These are phyloP conservation scores for Thalassiosira hispida DNA, from an alignment of 352 stramenopile genomes.

Conservation along the genomic window DNA sequence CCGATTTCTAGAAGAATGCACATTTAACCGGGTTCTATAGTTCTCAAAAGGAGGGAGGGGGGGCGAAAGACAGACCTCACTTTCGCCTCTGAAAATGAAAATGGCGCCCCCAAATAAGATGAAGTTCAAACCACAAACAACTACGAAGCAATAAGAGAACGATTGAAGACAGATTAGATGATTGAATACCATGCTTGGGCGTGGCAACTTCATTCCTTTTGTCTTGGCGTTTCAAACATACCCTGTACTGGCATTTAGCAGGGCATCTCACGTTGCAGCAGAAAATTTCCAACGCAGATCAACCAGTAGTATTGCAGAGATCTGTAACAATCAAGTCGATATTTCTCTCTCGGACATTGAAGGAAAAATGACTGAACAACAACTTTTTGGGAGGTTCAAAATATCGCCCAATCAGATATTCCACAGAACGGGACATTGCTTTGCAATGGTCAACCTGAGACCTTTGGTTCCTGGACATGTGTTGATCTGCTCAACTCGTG, in stretches of 20 bases:
- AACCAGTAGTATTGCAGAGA: background rate
- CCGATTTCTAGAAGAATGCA: background rate
- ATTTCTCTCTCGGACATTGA: background rate
- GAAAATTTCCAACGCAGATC: background rate
- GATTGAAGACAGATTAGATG: no score
- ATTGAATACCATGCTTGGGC: background rate
- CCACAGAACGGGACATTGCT: constrained; percentile 50
- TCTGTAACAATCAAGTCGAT: background rate
- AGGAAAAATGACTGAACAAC: constrained; percentile 7
- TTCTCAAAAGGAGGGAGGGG: no score
- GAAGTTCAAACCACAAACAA: no score
- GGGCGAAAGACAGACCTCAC: no score
- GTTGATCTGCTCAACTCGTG: constrained; percentile 88
- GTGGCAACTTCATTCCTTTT: constrained; percentile 1
- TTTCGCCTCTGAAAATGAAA: no score
- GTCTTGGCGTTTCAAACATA: constrained; percentile 18
- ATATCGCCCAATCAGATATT: constrained; percentile 73
- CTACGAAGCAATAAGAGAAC: no score
- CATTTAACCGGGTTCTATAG: no score
- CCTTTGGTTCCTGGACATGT: constrained; percentile 93
- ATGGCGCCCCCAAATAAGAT: no score
- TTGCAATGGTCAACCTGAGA: constrained; percentile 92
- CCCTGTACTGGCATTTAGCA: background rate
- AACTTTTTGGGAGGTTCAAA: constrained; percentile 76
- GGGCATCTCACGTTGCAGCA: background rate